These are phyloP conservation scores for Fusarium continuum DNA, from an alignment of 2,329 filamentous ascomycete species.

Conservation along the genomic window DNA sequence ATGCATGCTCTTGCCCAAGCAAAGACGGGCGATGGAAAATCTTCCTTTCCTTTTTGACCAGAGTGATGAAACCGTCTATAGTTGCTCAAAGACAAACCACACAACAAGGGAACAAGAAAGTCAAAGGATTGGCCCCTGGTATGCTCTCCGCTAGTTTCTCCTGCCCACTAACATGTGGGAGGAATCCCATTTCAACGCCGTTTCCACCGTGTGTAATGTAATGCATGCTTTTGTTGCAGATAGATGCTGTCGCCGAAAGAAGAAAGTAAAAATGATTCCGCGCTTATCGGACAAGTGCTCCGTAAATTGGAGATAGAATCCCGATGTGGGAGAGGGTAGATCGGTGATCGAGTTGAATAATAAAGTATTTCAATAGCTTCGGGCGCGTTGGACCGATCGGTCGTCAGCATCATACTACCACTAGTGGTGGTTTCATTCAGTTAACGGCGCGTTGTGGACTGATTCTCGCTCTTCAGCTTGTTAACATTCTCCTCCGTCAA, in stretches of 20 bases:
- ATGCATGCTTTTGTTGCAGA: constrained; percentile 32
- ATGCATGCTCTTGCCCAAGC: constrained; percentile 6
- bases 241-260: constrained; percentile 17
- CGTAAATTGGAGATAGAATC: not conserved
- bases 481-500: constrained; percentile 65
- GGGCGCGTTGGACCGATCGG: constrained; percentile 6
- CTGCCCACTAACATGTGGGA: not conserved
- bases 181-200: constrained; percentile 33
- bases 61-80: constrained; percentile 32
- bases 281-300: not conserved
- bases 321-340: not conserved
- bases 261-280: constrained; percentile 6
- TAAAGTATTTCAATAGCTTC: constrained; percentile 6
- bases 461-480: constrained; percentile 53
- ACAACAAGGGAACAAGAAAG: not conserved
- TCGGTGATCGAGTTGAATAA: constrained; percentile 17
- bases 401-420: not conserved
- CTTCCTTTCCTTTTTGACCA: constrained; percentile 9
- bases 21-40: not conserved
- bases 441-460: constrained; percentile 33
- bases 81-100: constrained; percentile 1
- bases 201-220: constrained; percentile 17
- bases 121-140: constrained; percentile 1
- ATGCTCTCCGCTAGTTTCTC: constrained; percentile 3
- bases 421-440: not conserved